Conservation (phyloP, 2,329 filamentous ascomycete genomes). For the Trichophyton simii region DNA sequence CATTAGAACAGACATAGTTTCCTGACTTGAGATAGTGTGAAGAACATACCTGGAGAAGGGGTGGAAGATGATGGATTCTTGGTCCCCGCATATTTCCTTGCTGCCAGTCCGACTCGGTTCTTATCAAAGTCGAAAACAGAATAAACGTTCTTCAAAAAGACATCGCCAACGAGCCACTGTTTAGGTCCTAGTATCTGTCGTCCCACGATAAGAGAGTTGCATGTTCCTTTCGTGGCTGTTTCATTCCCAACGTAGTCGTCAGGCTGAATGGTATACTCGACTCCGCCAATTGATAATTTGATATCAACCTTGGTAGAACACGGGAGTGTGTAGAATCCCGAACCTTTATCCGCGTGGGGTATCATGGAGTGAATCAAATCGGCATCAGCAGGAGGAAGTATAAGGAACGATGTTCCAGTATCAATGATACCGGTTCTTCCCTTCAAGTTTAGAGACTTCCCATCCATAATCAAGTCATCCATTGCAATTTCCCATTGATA, state of each 20-base stretch:
- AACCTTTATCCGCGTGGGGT: constrained; percentile 39
- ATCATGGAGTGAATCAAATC: constrained; percentile 55
- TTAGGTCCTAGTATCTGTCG: constrained; percentile 49
- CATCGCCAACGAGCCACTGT: constrained; percentile 71
- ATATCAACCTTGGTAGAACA: constrained; percentile 53
- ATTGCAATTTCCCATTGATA: constrained; percentile 63
- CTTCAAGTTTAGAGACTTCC: constrained; percentile 42
- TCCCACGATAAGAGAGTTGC: constrained; percentile 61
- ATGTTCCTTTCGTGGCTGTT: constrained; percentile 21
- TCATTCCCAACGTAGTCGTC: constrained; percentile 54
- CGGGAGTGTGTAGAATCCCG: constrained; percentile 55
- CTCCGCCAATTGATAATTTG: constrained; percentile 54
- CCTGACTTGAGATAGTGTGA: neutral
- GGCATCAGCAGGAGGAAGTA: constrained; percentile 57
- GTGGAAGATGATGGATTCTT: neutral
- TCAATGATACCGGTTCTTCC: constrained; percentile 60
- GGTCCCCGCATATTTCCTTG: neutral
- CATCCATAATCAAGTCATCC: constrained; percentile 52
- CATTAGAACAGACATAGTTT: neutral
- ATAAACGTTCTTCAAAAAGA: constrained; percentile 85
- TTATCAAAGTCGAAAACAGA: constrained; percentile 66
- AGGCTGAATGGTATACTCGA: constrained; percentile 52
- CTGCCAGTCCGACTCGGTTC: constrained; percentile 23
- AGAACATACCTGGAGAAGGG: neutral
- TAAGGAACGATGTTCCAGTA: constrained; percentile 68